Base-by-base conservation (phyloP, 306 rosid genomes). In the Castanospermum australe region DNA sequence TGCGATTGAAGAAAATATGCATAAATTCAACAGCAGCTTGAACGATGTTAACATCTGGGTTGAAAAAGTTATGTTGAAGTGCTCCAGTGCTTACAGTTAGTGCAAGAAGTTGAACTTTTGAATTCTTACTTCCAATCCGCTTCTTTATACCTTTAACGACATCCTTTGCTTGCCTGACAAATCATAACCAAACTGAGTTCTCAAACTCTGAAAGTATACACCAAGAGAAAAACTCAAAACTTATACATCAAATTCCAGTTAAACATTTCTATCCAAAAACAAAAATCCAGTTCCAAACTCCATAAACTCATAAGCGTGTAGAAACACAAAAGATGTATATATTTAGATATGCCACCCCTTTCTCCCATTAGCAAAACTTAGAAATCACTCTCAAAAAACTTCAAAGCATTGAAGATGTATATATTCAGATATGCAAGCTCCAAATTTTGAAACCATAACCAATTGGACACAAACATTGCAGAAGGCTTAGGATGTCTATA, bases 91-190 rank as follows among this genome's bases (percentile, higher is more conserved):
- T 91, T 88, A 95, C 99, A 25, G 94, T 93, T 75, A 95, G 81
- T 28, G 98, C 96, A 71, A 95, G 99, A 82, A 95, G 96, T 90
- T 95, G 99, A 86, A 88, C 96, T 93, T 95, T 95, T 35, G 97
- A 77, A 75, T 89, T 91, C 87, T 62, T 93, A 84, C 98, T 95
- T 82, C 98, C 98, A 73, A 93, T 82, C 79, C 96, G 93, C 88
- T 91, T 95, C 93, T 90, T 95, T 85, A 93, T 82, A 42, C 96
- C 97, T 83, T 86, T 95, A 71, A 95, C 94, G 64, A 95, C 93
- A 21, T 93, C 98, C 86, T 89, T 93, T 25, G 98, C 96, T 90
- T 93, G 99, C 94, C 99, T 95, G 89, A 48, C 11, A 81, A 24
- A 81, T 33, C 68, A 79, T 38, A 55, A 84, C 64, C 76, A 80